Conservation (phyloP, 2,329 filamentous ascomycete genomes). For the Truncatella angustata region DNA sequence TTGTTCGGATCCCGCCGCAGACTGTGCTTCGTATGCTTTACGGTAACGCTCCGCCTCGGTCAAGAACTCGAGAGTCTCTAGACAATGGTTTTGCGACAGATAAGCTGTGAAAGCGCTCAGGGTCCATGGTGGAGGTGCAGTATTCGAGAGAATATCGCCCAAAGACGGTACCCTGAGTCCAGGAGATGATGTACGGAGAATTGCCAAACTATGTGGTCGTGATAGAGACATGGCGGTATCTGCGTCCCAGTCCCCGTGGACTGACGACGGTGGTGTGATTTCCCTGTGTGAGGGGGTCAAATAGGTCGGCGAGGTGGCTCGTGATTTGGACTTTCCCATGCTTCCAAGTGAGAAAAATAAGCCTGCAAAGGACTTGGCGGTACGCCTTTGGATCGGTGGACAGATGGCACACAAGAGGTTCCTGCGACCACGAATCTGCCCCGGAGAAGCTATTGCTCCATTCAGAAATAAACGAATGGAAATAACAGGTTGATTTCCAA, state of each 20-base stretch:
- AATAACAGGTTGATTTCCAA: not conserved
- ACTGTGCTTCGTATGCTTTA: conserved; percentile 49
- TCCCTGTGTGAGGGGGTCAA: conserved; percentile 40
- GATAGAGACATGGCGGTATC: conserved; percentile 46
- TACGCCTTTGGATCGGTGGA: conserved; percentile 16
- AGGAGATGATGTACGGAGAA: conserved; percentile 37
- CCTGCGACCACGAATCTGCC: conserved; percentile 18
- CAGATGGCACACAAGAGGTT: conserved; percentile 22
- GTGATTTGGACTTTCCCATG: conserved; percentile 49
- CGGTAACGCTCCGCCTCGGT: conserved; percentile 88
- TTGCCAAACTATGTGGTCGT: conserved; percentile 47
- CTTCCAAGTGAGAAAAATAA: conserved; percentile 21
- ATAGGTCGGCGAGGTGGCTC: conserved; percentile 42
- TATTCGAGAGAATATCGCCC: conserved; percentile 83
- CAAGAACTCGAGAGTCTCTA: conserved; percentile 95
- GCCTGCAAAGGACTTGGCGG: too few relatives aligned
- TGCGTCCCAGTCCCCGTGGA: conserved; percentile 42
- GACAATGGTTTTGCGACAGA: conserved; percentile 92
- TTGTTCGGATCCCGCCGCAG: conserved; percentile 39
- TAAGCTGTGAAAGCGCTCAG: conserved; percentile 94
- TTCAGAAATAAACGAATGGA: conserved; percentile 12
- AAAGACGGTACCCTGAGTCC: conserved; percentile 62
- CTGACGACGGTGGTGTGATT: conserved; percentile 42
- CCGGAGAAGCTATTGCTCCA: conserved; percentile 18
- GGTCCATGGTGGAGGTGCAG: conserved; percentile 84